A percentile compares a stretch with the other conserved stretches of the same genome.
phyloP scores from a whole-genome alignment of 306 rosid genomes.

The Malus sylvestris region DNA sequence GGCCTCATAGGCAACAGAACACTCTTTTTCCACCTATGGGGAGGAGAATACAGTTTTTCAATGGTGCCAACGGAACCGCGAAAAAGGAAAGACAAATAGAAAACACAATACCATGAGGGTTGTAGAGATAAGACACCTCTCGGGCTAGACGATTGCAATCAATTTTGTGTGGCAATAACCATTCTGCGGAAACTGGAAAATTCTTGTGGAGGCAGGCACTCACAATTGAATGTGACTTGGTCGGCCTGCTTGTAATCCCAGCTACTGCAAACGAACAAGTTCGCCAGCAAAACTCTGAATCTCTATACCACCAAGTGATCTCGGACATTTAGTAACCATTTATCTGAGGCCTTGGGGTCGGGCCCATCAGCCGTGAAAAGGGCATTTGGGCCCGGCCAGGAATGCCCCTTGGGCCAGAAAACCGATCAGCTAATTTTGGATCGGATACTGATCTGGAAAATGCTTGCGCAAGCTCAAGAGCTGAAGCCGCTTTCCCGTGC shows the following conservation, averaged over 20 bases:
- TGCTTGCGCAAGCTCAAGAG: constrained; percentile 87
- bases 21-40: constrained; percentile 17
- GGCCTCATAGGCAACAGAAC: constrained; percentile 6
- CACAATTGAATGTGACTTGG: not conserved
- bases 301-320: not conserved
- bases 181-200: constrained; percentile 13
- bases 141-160: constrained; percentile 17
- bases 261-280: not conserved
- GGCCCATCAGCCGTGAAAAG: constrained; percentile 80
- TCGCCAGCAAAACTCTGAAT: not conserved
- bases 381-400: constrained; percentile 59
- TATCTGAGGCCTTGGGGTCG: constrained; percentile 77
- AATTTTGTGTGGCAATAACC: constrained; percentile 19
- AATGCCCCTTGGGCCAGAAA: constrained; percentile 47
- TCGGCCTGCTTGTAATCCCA: not conserved
- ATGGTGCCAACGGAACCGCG: constrained; percentile 4
- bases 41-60: constrained; percentile 9
- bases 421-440: constrained; percentile 44
- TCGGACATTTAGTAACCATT: constrained; percentile 59
- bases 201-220: constrained; percentile 2
- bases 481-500: constrained; percentile 75
- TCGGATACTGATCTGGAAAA: constrained; percentile 86
- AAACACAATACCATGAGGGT: constrained; percentile 16
- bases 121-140: too few species aligned
- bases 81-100: not conserved